These are phyloP conservation scores for Penicillium goetzii DNA, from an alignment of 495 filamentous ascomycete species.

Conservation along the genomic window DNA sequence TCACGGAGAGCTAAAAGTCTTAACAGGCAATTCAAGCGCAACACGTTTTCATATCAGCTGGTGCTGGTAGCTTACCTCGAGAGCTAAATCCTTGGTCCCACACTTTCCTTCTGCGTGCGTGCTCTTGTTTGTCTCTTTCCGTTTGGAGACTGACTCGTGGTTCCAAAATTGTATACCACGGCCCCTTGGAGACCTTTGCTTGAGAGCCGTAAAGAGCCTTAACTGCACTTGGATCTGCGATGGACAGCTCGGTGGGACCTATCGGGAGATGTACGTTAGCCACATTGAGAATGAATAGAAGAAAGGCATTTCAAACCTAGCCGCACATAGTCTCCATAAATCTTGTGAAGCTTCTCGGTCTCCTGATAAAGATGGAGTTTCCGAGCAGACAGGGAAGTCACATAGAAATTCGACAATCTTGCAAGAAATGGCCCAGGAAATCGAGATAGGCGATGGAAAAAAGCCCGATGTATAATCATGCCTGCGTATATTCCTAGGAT, in stretches of 20 bases:
- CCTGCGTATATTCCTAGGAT: constrained; percentile 25
- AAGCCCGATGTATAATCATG: constrained; percentile 40
- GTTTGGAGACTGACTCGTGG: constrained; percentile 42
- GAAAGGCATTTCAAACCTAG: constrained; percentile 14
- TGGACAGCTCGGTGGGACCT: constrained; percentile 46
- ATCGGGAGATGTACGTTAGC: constrained; percentile 6
- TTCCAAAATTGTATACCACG: constrained; percentile 44
- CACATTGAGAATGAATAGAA: not conserved
- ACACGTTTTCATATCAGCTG: not conserved
- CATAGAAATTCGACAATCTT: constrained; percentile 38
- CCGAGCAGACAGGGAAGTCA: constrained; percentile 17
- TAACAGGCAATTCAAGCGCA: not conserved
- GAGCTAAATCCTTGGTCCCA: constrained; percentile 48
- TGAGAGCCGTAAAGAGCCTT: constrained; percentile 35
- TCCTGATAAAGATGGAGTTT: constrained; percentile 37
- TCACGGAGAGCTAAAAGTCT: constrained; percentile 31
- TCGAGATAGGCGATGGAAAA: constrained; percentile 37
- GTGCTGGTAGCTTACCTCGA: constrained; percentile 25
- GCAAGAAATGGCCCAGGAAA: constrained; percentile 47
- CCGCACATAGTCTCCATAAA: constrained; percentile 50
- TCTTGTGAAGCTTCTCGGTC: constrained; percentile 42
- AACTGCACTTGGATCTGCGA: constrained; percentile 42
- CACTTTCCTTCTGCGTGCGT: constrained; percentile 41
- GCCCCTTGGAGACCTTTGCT: constrained; percentile 39
- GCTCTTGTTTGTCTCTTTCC: constrained; percentile 37